Percentiles rank a stretch among this genome's conserved stretches.
Conservation (phyloP, 1,139 yeast genomes). For the Geotrichum aggregatum region DNA sequence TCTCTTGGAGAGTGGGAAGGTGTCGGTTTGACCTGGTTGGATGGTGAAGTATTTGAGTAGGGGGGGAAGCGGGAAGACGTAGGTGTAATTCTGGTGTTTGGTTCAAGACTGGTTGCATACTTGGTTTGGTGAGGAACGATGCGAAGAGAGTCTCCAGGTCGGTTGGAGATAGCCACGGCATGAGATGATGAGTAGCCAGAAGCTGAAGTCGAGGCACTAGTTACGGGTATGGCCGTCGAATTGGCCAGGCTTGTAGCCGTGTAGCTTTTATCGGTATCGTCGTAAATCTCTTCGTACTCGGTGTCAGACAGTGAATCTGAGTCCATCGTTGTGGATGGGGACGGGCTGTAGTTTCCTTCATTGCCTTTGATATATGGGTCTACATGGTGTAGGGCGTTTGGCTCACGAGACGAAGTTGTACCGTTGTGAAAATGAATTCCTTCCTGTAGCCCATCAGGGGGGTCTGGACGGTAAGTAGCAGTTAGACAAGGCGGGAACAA, state of each 20-base stretch:
- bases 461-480: neutral
- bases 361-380: conserved; percentile 9
- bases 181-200: neutral
- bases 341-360: conserved; percentile 11
- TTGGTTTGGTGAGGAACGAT: conserved; percentile 16
- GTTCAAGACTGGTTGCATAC: conserved; percentile 8
- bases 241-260: neutral
- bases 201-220: neutral
- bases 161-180: conserved; percentile 1
- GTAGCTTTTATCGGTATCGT: conserved; percentile 3
- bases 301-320: conserved; percentile 19
- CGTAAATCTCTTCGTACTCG: conserved; percentile 19
- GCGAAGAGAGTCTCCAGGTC: conserved; percentile 11
- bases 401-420: conserved; percentile 1
- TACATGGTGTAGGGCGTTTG: conserved; percentile 11
- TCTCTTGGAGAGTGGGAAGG: conserved; percentile 10
- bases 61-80: conserved; percentile 5
- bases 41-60: neutral
- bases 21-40: neutral
- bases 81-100: conserved; percentile 1
- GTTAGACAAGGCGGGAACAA: conserved; percentile 1
- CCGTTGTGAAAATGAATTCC: conserved; percentile 20
- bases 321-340: conserved; percentile 19
- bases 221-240: too few species aligned
- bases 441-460: conserved; percentile 20